Conservation (phyloP, 768 basidiomycete species). For the Boletus eberwhitei region DNA sequence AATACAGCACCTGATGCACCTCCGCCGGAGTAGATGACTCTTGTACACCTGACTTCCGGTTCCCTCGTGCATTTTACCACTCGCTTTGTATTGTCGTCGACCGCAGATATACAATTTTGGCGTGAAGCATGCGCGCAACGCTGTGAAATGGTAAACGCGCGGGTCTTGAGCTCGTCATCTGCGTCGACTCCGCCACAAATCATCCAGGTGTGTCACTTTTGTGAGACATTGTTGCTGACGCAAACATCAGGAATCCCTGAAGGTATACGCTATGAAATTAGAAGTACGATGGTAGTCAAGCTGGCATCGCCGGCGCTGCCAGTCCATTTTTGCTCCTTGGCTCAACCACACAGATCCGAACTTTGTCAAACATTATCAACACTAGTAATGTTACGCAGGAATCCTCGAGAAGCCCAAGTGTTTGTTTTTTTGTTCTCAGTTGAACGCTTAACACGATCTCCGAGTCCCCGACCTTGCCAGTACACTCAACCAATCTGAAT, state of each 20-base stretch:
- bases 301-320: not conserved
- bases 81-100: slow-evolving; percentile 3
- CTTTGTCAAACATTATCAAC: not conserved
- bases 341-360: too few relatives aligned
- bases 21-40: slow-evolving; percentile 12
- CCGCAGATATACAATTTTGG: slow-evolving; percentile 2
- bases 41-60: not conserved
- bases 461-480: not conserved
- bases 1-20: not conserved
- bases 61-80: not conserved
- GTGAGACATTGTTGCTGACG: not conserved
- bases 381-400: not conserved
- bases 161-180: not conserved
- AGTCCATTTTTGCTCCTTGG: not conserved
- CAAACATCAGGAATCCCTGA: not conserved
- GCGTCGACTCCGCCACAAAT: too few relatives aligned
- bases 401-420: not conserved
- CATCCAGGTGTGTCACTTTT: not conserved
- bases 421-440: not conserved
- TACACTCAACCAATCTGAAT: not conserved
- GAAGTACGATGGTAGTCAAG: not conserved
- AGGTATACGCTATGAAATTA: not conserved
- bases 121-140: not conserved
- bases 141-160: not conserved
- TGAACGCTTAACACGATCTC: not conserved